Evolutionary conservation across 2,329 filamentous ascomycete genomes (phyloP).

Genomic region (Penicillium capsulatum): DNA sequence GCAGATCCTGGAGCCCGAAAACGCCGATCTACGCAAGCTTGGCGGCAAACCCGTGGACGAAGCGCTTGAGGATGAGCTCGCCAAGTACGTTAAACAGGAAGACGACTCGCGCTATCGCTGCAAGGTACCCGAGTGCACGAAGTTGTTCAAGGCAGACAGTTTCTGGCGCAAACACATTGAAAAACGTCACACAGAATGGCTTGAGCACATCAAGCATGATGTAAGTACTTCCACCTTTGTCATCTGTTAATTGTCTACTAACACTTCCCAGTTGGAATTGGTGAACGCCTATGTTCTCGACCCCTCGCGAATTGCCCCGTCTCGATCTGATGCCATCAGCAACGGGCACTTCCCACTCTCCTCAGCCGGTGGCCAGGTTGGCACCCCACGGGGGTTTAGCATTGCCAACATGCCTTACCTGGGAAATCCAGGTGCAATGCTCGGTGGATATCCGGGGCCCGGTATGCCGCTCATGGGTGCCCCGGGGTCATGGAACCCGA

Average conservation of each 20-base stretch:
- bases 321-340: slow-evolving; percentile 86
- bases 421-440: slow-evolving; percentile 41
- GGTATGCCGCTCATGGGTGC: slow-evolving; percentile 36
- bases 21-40: slow-evolving; percentile 81
- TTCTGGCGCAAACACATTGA: slow-evolving; percentile 99
- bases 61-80: slow-evolving; percentile 77
- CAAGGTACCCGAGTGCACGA: slow-evolving; percentile 92
- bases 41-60: slow-evolving; percentile 85
- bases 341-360: slow-evolving; percentile 90
- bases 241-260: background rate
- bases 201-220: slow-evolving; percentile 73
- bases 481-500: slow-evolving; percentile 28
- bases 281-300: slow-evolving; percentile 95
- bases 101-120: slow-evolving; percentile 96
- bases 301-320: slow-evolving; percentile 89
- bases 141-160: slow-evolving; percentile 93
- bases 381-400: slow-evolving; percentile 89
- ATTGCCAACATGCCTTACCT: slow-evolving; percentile 66
- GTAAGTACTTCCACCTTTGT: slow-evolving; percentile 51
- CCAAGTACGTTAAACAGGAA: slow-evolving; percentile 90
- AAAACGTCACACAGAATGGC: slow-evolving; percentile 89
- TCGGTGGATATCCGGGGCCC: slow-evolving; percentile 32
- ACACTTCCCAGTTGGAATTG: slow-evolving; percentile 63
- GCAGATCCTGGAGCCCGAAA: slow-evolving; percentile 86
- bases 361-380: slow-evolving; percentile 69